Conservation (phyloP, 805 yeast species). For the Saccharomycopsis sp. region DNA sequence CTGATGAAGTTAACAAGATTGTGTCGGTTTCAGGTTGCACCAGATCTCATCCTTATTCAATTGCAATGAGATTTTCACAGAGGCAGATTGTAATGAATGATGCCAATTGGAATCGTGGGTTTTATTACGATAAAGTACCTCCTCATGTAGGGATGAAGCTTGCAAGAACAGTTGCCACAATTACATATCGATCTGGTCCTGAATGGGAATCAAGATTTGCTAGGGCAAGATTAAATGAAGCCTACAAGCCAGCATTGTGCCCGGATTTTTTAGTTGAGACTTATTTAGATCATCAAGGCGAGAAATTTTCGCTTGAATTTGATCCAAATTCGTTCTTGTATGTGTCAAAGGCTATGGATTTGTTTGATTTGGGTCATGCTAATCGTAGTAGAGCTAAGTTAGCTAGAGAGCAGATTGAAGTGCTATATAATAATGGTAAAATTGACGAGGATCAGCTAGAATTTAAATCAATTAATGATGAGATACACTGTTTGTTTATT, state of each 20-base stretch:
- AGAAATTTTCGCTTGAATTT: slow-evolving; percentile 83
- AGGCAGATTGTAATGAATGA: slow-evolving; percentile 92
- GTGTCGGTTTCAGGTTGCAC: slow-evolving; percentile 90
- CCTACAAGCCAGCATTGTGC: slow-evolving; percentile 76
- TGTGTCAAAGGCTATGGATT: slow-evolving; percentile 89
- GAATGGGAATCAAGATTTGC: slow-evolving; percentile 96
- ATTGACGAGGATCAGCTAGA: slow-evolving; percentile 25
- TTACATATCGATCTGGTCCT: slow-evolving; percentile 91
- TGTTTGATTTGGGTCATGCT: slow-evolving; percentile 66
- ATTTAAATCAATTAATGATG: background rate
- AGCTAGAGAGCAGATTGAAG: slow-evolving; percentile 35
- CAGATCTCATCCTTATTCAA: slow-evolving; percentile 87
- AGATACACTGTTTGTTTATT: slow-evolving; percentile 5
- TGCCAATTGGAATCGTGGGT: slow-evolving; percentile 91
- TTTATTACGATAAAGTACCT: slow-evolving; percentile 70
- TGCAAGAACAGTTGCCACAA: slow-evolving; percentile 89
- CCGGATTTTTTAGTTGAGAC: slow-evolving; percentile 93
- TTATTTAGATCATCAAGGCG: slow-evolving; percentile 91
- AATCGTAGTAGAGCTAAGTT: slow-evolving; percentile 39
- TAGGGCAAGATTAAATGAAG: slow-evolving; percentile 75
- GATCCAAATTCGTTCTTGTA: slow-evolving; percentile 87
- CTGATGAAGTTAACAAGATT: slow-evolving; percentile 64
- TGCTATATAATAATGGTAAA: slow-evolving; percentile 26
- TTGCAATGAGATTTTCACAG: slow-evolving; percentile 90
- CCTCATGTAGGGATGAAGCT: slow-evolving; percentile 95